phyloP scores from a whole-genome alignment of 768 basidiomycete species.

The Crucibulum laeve region DNA sequence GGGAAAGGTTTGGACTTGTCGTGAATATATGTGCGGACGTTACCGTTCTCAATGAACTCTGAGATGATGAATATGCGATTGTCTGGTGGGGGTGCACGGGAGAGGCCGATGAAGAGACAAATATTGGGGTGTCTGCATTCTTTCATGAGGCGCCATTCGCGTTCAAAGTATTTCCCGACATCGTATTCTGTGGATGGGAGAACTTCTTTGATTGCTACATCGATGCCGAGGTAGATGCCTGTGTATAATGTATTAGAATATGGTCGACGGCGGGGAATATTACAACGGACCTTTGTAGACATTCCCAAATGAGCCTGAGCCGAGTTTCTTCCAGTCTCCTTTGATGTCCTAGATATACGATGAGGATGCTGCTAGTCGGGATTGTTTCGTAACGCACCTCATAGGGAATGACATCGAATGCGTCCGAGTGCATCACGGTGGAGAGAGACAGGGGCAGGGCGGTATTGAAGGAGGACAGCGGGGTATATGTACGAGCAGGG shows the following conservation, averaged over 20 bases:
- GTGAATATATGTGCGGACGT: conserved; percentile 87
- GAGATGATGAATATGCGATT: conserved; percentile 92
- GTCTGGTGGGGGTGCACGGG: conserved; percentile 71
- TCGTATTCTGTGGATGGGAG: conserved; percentile 89
- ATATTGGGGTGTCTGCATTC: conserved; percentile 91
- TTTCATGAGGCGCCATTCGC: conserved; percentile 99
- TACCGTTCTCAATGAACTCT: conserved; percentile 91
- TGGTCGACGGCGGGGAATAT: neutral
- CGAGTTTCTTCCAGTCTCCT: conserved; percentile 85
- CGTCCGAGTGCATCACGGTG: conserved; percentile 45
- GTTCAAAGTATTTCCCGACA: conserved; percentile 94
- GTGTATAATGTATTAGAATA: conserved; percentile 2
- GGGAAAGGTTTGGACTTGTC: conserved; percentile 81
- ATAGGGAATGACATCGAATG: conserved; percentile 87
- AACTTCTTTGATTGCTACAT: conserved; percentile 96
- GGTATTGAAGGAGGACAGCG: conserved; percentile 2
- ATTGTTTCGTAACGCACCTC: conserved; percentile 44
- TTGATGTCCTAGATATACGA: conserved; percentile 63
- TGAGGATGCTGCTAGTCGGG: conserved; percentile 5
- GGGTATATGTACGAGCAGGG: too few relatives aligned
- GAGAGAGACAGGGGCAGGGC: neutral
- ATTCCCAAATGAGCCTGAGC: conserved; percentile 90
- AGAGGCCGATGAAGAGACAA: conserved; percentile 89
- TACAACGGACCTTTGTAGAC: conserved; percentile 71
- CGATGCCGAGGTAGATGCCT: conserved; percentile 92